A percentile compares a stretch with the other conserved stretches of the same genome.
Evolutionary conservation across 2,329 filamentous ascomycete species (phyloP).

Genomic region (Blumeriella jaapii): DNA sequence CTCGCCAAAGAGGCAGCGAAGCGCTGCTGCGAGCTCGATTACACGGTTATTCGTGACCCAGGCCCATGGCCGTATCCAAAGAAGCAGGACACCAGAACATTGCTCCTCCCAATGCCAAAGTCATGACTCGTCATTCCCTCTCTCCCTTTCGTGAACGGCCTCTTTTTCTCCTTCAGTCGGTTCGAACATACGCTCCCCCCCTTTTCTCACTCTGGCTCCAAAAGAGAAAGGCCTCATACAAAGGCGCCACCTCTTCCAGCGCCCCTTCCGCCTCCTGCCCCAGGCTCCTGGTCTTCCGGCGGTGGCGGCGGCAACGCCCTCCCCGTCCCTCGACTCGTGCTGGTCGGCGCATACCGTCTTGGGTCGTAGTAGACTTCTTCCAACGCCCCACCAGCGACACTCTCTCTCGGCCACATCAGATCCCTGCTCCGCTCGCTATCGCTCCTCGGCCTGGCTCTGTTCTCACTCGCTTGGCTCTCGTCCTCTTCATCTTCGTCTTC

Average conservation of each 20-base stretch:
- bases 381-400: conserved; percentile 1
- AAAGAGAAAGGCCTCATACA: no score
- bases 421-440: conserved; percentile 8
- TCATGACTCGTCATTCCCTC: no score
- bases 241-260: neutral
- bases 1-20: no score
- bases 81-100: no score
- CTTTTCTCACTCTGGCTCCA: no score
- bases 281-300: neutral
- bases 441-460: conserved; percentile 7
- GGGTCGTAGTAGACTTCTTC: conserved; percentile 1
- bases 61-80: no score
- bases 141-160: no score
- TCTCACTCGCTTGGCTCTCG: conserved; percentile 11
- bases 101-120: no score
- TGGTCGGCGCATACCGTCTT: neutral
- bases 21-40: no score
- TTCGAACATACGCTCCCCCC: no score
- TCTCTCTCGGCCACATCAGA: conserved; percentile 11
- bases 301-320: conserved; percentile 1
- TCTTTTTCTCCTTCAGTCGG: no score
- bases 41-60: no score
- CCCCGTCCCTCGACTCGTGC: neutral
- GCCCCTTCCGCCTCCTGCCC: neutral
- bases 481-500: conserved; percentile 18